Evolutionary conservation across 225 moss, liverwort and hornwort species (phyloP), one percentile per base, ranked within the genome.

Genomic region (Physcomitrium patens): DNA sequence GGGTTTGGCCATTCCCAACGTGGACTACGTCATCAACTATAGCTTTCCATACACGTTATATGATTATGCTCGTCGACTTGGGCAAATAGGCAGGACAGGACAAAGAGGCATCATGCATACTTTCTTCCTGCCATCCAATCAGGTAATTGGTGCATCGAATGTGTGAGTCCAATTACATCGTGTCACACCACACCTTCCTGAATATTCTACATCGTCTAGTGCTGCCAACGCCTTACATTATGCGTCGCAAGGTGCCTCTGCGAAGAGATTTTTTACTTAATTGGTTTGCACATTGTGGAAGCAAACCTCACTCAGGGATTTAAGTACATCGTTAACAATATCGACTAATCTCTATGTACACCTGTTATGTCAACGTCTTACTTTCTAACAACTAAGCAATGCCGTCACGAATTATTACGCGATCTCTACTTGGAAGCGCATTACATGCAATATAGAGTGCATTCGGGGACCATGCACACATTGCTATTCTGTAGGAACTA

Each of bases 21-120:
- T 93, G 73, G 93, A 93, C 79, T 86, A 86, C 48, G 79, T 93
- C 42, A 93, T 93, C 78, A 91, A 93, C 69, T 91, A 87, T 72
- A 84, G 87, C 78, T 93, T 91, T 63, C 93, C 87, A 16, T 82
- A 91, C 31, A 93, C 91, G 0, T 77, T 86, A 27, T 84, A 86
- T 63, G 91, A 91, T 63, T 94, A 91, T 49, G 89, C 85, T 23
- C 80, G 85, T 60, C 89, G 93, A 59, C 81, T 91, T 0, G 78
- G 85, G 48, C 84, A 86, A 74, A 86, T 86, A 41, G 91, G 89
- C 71, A 81, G 80, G 60, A 86, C 84, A 9, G 89, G 91, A 10
- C 92, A 81, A 49, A 92, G 80, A 47, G 94, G 89, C 57, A 84
- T 87, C 57, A 85, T 91, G 67, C 91, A 94, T 64, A 87, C 84